phyloP scores from a whole-genome alignment of 2,329 filamentous ascomycete genomes.

The Penicillium vulpinum region DNA sequence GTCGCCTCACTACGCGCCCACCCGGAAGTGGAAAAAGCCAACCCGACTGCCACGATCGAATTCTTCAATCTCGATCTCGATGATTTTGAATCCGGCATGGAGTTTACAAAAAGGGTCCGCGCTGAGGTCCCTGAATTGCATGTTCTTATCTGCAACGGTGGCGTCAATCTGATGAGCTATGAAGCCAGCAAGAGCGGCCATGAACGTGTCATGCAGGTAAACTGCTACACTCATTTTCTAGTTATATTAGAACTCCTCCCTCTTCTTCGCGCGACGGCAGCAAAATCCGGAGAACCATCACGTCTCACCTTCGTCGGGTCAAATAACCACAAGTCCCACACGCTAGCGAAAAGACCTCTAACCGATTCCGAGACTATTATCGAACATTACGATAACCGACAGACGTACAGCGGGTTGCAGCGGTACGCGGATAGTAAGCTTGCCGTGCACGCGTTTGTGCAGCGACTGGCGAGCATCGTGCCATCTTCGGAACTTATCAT shows the following conservation, averaged over 20 bases:
- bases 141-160: constrained; percentile 20
- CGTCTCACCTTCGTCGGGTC: constrained; percentile 21
- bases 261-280: constrained; percentile 15
- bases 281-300: constrained; percentile 4
- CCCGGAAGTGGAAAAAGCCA: neutral
- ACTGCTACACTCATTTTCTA: constrained; percentile 22
- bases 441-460: constrained; percentile 18
- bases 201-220: constrained; percentile 22
- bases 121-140: constrained; percentile 14
- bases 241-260: constrained; percentile 14
- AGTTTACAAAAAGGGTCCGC: constrained; percentile 12
- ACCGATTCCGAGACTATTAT: neutral
- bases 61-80: constrained; percentile 53
- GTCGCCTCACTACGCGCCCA: constrained; percentile 7
- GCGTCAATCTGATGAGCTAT: constrained; percentile 12
- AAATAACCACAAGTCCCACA: constrained; percentile 4
- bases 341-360: neutral
- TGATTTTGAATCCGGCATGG: constrained; percentile 18
- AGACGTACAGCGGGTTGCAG: neutral
- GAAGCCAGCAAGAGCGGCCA: constrained; percentile 18
- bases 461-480: constrained; percentile 9
- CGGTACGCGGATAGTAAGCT: constrained; percentile 22
- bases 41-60: constrained; percentile 41
- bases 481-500: constrained; percentile 16
- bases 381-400: constrained; percentile 2